phyloP scores from a whole-genome alignment of 768 basidiomycete species.

The Xerocomus brunneocitrinus region DNA sequence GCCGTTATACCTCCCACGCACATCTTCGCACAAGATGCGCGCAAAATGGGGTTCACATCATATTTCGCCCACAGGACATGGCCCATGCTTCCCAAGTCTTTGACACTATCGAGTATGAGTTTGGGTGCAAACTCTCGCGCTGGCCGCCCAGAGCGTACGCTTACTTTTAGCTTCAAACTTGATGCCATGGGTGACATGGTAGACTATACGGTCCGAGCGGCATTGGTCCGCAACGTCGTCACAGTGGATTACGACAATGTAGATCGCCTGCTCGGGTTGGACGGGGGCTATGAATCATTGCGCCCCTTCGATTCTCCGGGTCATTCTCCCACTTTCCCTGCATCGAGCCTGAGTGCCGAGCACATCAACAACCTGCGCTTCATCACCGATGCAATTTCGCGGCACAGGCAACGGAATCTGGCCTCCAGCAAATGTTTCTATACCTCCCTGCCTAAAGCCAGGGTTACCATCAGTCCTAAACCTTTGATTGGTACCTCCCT shows the following conservation, averaged over 20 bases:
- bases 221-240: conserved; percentile 65
- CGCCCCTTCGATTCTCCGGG: conserved; percentile 20
- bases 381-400: conserved; percentile 28
- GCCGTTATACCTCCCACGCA: conserved; percentile 70
- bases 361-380: conserved; percentile 28
- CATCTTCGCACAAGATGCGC: conserved; percentile 54
- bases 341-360: conserved; percentile 8
- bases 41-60: conserved; percentile 42
- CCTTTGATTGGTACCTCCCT: conserved; percentile 31
- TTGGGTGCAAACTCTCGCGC: conserved; percentile 35
- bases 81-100: conserved; percentile 66
- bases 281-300: conserved; percentile 3
- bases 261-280: conserved; percentile 44
- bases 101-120: conserved; percentile 49
- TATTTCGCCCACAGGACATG: conserved; percentile 65
- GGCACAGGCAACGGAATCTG: conserved; percentile 23
- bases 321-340: neutral
- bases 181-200: conserved; percentile 56
- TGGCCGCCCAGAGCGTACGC: conserved; percentile 47
- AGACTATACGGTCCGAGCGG: conserved; percentile 67
- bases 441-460: conserved; percentile 20
- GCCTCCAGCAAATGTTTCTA: conserved; percentile 22
- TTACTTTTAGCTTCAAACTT: conserved; percentile 80
- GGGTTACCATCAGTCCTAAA: conserved; percentile 26
- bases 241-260: conserved; percentile 64